A percentile compares a stretch with the other conserved stretches of the same genome.
Evolutionary conservation across 352 stramenopile genomes (phyloP).

Genomic region (Globisporangium yorkense): DNA sequence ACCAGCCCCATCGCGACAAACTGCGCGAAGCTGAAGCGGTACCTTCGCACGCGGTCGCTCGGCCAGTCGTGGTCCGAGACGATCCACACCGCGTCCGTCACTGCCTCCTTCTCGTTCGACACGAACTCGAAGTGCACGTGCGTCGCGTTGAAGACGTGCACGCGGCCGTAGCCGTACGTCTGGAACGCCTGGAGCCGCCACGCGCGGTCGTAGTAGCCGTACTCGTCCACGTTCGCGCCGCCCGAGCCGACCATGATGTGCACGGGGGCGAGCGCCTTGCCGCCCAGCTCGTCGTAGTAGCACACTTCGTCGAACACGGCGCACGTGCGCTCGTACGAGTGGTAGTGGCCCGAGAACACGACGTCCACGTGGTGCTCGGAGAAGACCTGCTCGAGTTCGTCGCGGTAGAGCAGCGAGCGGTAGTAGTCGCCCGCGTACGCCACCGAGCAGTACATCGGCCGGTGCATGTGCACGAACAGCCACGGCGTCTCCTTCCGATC

Average conservation of each 20-base stretch:
- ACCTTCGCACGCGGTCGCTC: conserved; percentile 26
- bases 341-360: conserved; percentile 56
- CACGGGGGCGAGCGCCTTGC: conserved; percentile 37
- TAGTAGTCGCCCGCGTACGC: conserved; percentile 34
- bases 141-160: conserved; percentile 52
- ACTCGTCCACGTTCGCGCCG: conserved; percentile 32
- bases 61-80: conserved; percentile 44
- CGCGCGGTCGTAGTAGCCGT: conserved; percentile 27
- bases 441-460: conserved; percentile 51
- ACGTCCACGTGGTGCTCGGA: conserved; percentile 43
- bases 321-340: conserved; percentile 61
- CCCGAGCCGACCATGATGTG: conserved; percentile 53
- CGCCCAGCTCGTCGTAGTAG: conserved; percentile 19
- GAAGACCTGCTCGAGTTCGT: conserved; percentile 43
- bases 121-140: conserved; percentile 54
- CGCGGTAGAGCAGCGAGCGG: conserved; percentile 30
- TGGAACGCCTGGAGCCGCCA: conserved; percentile 30
- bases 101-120: conserved; percentile 13
- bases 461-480: conserved; percentile 53
- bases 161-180: conserved; percentile 44
- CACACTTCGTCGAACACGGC: conserved; percentile 45
- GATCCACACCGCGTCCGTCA: conserved; percentile 25
- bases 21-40: conserved; percentile 1
- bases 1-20: not conserved
- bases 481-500: conserved; percentile 45